Evolutionary conservation across 768 basidiomycete genomes (phyloP).

Genomic region (Pleurotus giganteus): DNA sequence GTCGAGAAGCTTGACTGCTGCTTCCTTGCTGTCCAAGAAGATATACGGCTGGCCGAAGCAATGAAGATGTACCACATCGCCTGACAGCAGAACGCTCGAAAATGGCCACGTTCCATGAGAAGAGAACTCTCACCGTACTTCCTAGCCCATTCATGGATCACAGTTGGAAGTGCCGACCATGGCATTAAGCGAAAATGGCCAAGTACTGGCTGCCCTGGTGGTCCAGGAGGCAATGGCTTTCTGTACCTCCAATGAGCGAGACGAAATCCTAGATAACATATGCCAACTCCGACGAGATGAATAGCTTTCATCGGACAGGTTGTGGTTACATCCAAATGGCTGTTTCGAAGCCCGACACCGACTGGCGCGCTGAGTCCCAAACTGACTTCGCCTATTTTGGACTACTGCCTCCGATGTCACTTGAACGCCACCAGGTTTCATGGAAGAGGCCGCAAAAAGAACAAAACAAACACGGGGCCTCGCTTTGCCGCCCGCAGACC

Average conservation of each 20-base stretch:
- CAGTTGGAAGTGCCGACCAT: constrained; percentile 6
- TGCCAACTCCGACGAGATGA: no score
- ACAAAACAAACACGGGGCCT: no score
- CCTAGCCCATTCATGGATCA: constrained; percentile 12
- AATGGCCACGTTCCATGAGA: neutral
- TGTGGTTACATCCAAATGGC: no score
- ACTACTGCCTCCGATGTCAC: no score
- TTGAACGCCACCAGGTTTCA: no score
- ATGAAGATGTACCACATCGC: constrained; percentile 18
- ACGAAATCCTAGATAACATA: no score
- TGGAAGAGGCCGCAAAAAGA: no score
- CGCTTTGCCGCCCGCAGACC: no score
- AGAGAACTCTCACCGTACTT: constrained; percentile 8
- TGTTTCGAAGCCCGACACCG: no score
- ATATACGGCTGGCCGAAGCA: constrained; percentile 20
- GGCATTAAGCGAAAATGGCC: constrained; percentile 12
- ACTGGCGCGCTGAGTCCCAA: no score
- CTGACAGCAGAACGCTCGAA: constrained; percentile 1
- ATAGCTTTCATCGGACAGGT: no score
- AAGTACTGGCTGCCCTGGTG: constrained; percentile 11
- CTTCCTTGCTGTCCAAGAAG: constrained; percentile 30
- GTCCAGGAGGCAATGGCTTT: constrained; percentile 12
- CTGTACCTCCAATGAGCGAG: neutral
- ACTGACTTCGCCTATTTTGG: no score
- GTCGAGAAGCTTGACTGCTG: constrained; percentile 39